Evolutionary conservation across 2,329 filamentous ascomycete genomes (phyloP), one percentile per base, ranked within the genome.

Genomic region (Apiospora saccharicola): DNA sequence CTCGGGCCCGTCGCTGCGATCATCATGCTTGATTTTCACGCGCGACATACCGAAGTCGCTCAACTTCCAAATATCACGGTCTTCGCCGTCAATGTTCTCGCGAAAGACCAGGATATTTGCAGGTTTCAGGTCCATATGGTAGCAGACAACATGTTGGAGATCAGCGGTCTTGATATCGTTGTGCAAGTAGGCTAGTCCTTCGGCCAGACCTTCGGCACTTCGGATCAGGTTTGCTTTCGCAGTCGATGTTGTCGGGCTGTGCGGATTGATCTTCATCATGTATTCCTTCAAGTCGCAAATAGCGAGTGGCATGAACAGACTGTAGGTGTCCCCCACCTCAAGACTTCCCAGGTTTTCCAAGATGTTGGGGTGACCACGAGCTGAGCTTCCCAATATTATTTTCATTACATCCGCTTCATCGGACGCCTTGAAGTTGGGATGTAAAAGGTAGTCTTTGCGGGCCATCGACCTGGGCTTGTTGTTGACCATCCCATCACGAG

Each of bases 41-140:
- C 80, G 77, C 1, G 83, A 81, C 76, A 84, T 82, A 12, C 83
- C 83, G 72, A 85, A 85, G 70, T 84, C 83, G 26, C 82, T 83
- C 14, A 84, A 76, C 73, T 83, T 84, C 83, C 83, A 85, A n/a
- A 80, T 74, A 7, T 75, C 30, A 51, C 72, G 74, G 8, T 68
- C 73, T 26, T 74, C 71, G 3, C 77, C 73, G 19, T 68, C 73
- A 12, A 68, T 47, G 7, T 30, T 68, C 46, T 68, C 67, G 44
- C 67, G 67, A 51, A 80, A 80, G 30, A 80, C 72, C n/a, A 81
- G 77, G n/a, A 84, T 79, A 57, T 83, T 84, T 30, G 76, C 78
- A 4, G 81, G 82, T 68, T 82, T 84, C 14, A 85, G 75, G 71
- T 85, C 83, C 78, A 84, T 82, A 64, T 85, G 83, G 68, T 83